Base-by-base conservation (phyloP, 305 asterid genomes). In the Nicotiana rustica region DNA sequence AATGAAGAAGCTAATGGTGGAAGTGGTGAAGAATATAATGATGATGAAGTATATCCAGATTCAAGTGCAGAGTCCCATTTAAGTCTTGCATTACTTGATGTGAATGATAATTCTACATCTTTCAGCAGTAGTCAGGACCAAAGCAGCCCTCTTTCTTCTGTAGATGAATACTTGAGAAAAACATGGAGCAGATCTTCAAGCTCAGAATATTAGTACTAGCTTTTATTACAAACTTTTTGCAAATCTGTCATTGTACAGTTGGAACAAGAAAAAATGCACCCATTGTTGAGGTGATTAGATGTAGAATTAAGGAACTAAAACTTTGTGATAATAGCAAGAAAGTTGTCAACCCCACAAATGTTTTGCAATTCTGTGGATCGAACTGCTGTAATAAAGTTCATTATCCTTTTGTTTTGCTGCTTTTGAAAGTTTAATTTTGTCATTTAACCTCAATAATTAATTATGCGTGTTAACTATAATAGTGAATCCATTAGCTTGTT, bases 1-100 rank as follows among this genome's bases (percentile, higher is more conserved):
- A 83, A 83, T 14, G 89, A 82, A 77, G 80, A 36, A 9, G 19
- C 33, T 8, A 86, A 83, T 35, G 83, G 61, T 41, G 59, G 67
- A 70, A 66, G 38, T 69, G 59, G 2, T 36, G 83, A 90, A 25
- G 90, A 79, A 18, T 35, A 85, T 15, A 85, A 89, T 60, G 98
- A 95, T 31, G 99, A 96, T 81, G 99, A 96, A 88, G 98, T 96
- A 33, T 94, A 96, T 90, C 98, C 97, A 59, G 92, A 93, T 85
- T 94, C 95, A 69, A 85, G 95, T 70, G 93, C 93, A 56, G 97
- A 93, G 85, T 92, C 98, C 31, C 97, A 94, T 89, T 82, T 94
- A 61, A 85, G 91, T 81, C 91, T 92, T 47, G 99, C 97, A 1
- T 88, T 94, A 49, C 89, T 91, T 78, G 98, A 93, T 84, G 87